Conservation (phyloP, 768 basidiomycete genomes). For the Melanogaster broomeanus region DNA sequence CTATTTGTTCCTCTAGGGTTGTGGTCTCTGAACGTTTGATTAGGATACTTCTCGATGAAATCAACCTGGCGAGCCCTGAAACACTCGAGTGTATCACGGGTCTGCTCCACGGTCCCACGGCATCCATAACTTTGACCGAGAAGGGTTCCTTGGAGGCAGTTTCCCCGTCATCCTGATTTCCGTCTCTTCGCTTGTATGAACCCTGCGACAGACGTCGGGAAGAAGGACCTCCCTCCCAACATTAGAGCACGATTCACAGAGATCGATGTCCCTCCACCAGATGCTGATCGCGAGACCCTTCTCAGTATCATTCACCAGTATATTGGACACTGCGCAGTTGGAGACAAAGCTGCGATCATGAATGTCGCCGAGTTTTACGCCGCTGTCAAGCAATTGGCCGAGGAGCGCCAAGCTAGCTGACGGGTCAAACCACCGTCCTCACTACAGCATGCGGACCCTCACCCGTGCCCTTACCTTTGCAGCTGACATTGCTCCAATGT, state of each 20-base stretch:
- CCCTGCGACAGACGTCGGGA: constrained; percentile 97
- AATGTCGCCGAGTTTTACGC: constrained; percentile 91
- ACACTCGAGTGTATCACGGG: constrained; percentile 91
- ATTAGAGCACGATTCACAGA: constrained; percentile 94
- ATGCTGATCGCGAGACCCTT: constrained; percentile 87
- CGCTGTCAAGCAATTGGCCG: constrained; percentile 74
- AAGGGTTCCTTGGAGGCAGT: constrained; percentile 89
- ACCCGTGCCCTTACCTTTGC: constrained; percentile 89
- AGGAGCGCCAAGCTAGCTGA: constrained; percentile 83
- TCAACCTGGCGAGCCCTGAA: constrained; percentile 93
- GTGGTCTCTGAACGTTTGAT: constrained; percentile 1
- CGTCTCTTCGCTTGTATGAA: constrained; percentile 99
- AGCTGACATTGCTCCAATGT: constrained; percentile 73
- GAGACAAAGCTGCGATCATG: constrained; percentile 85
- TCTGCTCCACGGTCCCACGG: constrained; percentile 80
- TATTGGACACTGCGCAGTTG: constrained; percentile 78
- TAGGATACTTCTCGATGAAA: constrained; percentile 94
- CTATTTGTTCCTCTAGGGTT: neutral
- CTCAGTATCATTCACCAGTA: constrained; percentile 87
- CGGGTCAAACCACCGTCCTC: constrained; percentile 88
- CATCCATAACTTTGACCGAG: constrained; percentile 92
- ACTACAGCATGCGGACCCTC: constrained; percentile 97
- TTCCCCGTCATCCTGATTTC: constrained; percentile 91
- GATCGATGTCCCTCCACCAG: constrained; percentile 92
- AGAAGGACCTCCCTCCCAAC: constrained; percentile 92